Evolutionary conservation across 2,329 filamentous ascomycete species (phyloP).

Genomic region (Coniochaeta sp.): DNA sequence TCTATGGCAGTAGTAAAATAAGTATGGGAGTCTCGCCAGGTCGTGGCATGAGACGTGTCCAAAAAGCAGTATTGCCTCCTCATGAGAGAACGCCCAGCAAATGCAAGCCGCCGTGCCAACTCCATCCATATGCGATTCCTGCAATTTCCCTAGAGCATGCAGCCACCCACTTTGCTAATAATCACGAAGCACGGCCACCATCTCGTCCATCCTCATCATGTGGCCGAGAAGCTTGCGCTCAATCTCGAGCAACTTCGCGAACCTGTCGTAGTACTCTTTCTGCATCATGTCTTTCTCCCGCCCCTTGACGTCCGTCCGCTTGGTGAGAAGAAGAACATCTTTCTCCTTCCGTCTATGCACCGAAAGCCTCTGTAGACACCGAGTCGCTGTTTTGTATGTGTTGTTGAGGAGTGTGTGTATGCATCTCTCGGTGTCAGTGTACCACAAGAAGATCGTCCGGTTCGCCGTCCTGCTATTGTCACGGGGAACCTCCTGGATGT

Average conservation of each 20-base stretch:
- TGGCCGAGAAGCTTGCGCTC: constrained; percentile 72
- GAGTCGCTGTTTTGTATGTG: constrained; percentile 83
- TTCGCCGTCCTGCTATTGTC: constrained; percentile 76
- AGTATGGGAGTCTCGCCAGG: no score
- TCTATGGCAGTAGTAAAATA: no score
- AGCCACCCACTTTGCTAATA: constrained; percentile 40
- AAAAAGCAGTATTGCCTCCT: neutral
- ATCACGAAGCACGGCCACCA: constrained; percentile 78
- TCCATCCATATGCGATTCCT: neutral
- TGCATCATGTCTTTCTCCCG: constrained; percentile 76
- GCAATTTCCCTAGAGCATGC: neutral
- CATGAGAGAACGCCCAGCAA: neutral
- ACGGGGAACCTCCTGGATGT: constrained; percentile 89
- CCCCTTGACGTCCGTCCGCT: constrained; percentile 79
- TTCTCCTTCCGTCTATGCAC: constrained; percentile 67
- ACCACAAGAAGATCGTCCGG: constrained; percentile 87
- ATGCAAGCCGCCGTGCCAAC: neutral
- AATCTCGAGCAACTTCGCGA: constrained; percentile 52
- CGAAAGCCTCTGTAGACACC: constrained; percentile 72
- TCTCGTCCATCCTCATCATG: constrained; percentile 72
- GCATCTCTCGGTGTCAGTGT: constrained; percentile 72
- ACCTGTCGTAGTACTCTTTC: constrained; percentile 62
- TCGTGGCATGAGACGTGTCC: no score
- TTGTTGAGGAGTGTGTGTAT: constrained; percentile 67
- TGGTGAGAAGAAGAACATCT: constrained; percentile 71